Evolutionary conservation across 2,329 filamentous ascomycete species (phyloP).

Genomic region (Coniochaeta ligniaria): DNA sequence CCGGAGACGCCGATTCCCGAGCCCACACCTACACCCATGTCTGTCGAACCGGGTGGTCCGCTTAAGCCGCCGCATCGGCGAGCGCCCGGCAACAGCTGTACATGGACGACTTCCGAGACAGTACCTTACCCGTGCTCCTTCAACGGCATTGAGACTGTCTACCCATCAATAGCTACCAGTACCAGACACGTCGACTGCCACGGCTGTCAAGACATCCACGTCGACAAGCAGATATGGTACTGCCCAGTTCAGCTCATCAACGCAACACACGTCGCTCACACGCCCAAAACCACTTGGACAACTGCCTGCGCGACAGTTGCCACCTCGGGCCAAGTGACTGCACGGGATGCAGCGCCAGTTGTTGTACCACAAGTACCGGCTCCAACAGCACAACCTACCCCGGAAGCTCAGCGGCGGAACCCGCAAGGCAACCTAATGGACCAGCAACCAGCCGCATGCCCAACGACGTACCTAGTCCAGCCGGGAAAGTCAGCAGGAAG

Average conservation of each 20-base stretch:
- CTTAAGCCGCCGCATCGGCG: background rate
- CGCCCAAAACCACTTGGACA: conserved; percentile 17
- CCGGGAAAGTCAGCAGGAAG: conserved; percentile 13
- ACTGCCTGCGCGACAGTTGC: conserved; percentile 18
- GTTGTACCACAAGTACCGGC: background rate
- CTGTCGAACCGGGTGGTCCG: background rate
- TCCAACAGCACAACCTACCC: conserved; percentile 4
- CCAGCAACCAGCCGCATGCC: conserved; percentile 6
- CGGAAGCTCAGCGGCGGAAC: background rate
- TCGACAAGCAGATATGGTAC: conserved; percentile 12
- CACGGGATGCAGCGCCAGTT: background rate
- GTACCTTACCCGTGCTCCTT: conserved; percentile 21
- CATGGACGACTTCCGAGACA: conserved; percentile 17
- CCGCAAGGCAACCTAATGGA: background rate
- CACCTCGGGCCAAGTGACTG: background rate
- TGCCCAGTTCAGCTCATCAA: conserved; percentile 19
- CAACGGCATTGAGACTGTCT: conserved; percentile 16
- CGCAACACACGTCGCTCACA: conserved; percentile 10
- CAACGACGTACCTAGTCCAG: conserved; percentile 14
- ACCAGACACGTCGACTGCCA: conserved; percentile 21
- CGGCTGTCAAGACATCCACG: conserved; percentile 18
- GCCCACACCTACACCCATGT: background rate
- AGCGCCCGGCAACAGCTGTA: conserved; percentile 11
- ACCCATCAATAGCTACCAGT: conserved; percentile 18
- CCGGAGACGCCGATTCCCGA: background rate